These are phyloP conservation scores for Solanum pennellii DNA, from an alignment of 257 asterid genomes.

Conservation along the genomic window DNA sequence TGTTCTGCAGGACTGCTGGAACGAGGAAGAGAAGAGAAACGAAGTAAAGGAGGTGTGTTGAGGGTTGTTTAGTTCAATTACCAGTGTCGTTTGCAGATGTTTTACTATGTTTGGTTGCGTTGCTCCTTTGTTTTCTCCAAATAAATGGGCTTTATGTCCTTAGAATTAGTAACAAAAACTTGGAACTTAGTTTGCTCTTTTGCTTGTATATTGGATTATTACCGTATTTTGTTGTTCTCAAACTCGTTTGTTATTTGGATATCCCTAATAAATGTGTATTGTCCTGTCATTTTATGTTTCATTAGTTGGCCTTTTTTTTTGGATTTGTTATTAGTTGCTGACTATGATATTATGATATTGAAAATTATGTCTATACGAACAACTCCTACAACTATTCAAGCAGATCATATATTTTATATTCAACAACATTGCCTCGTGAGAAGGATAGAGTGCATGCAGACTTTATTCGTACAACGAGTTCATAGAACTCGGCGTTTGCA, in stretches of 20 bases:
- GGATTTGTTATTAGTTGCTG: background rate
- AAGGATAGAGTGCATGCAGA: too few relatives aligned
- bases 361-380: background rate
- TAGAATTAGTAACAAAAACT: background rate
- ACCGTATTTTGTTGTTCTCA: background rate
- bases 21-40: background rate
- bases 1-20: conserved; percentile 1
- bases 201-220: background rate
- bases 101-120: background rate
- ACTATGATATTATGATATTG: background rate
- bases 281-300: background rate
- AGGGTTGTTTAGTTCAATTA: background rate
- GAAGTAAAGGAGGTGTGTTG: background rate
- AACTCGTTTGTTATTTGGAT: background rate
- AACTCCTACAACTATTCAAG: background rate
- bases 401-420: too few relatives aligned
- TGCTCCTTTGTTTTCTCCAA: background rate
- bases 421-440: rapidly evolving
- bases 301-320: background rate
- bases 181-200: background rate
- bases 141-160: background rate
- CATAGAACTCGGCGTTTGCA: too few relatives aligned
- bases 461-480: too few relatives aligned
- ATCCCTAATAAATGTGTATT: background rate
- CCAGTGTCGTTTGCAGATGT: background rate